Conservation (phyloP, 1,139 yeast genomes). For the Candida pseudoviswanathii region DNA sequence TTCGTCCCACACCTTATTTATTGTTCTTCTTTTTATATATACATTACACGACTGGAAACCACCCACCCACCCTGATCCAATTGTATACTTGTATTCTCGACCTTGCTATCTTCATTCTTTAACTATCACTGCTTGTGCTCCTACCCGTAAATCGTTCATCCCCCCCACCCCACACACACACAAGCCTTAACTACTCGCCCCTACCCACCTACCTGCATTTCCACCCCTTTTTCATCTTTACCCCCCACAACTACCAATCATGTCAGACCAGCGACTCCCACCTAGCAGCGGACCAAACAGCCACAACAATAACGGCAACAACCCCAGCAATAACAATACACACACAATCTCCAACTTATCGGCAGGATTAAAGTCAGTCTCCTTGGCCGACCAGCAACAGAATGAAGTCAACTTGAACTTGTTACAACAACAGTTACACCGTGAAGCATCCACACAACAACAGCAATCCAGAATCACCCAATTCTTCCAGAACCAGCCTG, state of each 20-base stretch:
- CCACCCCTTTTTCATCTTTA: not conserved
- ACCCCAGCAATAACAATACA: slow-evolving; percentile 15
- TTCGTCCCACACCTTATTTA: not conserved
- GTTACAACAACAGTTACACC: slow-evolving; percentile 45
- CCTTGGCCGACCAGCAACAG: slow-evolving; percentile 44
- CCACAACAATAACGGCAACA: slow-evolving; percentile 10
- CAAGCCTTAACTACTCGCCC: no score
- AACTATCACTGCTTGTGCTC: not conserved
- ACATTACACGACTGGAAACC: not conserved
- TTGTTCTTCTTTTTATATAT: not conserved
- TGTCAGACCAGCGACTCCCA: slow-evolving; percentile 11
- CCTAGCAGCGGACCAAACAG: slow-evolving; percentile 4
- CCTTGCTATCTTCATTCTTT: not conserved
- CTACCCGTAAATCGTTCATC: not conserved
- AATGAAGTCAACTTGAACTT: slow-evolving; percentile 43
- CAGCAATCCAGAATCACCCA: slow-evolving; percentile 62
- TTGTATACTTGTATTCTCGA: not conserved
- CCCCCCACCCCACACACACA: not conserved
- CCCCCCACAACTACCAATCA: not conserved
- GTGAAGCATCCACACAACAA: slow-evolving; percentile 34
- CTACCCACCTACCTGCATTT: not conserved
- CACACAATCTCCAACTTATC: slow-evolving; percentile 45
- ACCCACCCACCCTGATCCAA: not conserved
- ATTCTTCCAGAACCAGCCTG: slow-evolving; percentile 77
- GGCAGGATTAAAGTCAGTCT: slow-evolving; percentile 52